Percentiles rank a stretch among this genome's conserved stretches.
Conservation (phyloP, 2,329 filamentous ascomycete genomes). For the Calonectria honghensis region DNA sequence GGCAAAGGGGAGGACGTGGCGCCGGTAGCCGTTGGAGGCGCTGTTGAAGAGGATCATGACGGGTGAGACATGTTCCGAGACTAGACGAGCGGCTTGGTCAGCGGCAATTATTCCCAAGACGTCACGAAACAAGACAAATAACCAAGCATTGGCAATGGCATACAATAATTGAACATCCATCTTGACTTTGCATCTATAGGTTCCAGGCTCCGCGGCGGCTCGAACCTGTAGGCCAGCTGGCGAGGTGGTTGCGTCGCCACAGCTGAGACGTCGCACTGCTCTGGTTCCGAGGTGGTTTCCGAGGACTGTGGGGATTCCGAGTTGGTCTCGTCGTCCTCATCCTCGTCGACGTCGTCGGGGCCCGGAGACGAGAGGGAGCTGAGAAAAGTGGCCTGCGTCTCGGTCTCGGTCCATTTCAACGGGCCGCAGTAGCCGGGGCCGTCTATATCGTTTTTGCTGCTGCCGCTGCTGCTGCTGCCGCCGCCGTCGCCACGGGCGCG, state of each 20-base stretch:
- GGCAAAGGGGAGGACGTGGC: slow-evolving; percentile 36
- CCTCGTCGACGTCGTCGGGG: background rate
- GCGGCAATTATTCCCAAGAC: background rate
- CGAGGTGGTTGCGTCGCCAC: background rate
- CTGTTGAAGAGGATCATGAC: slow-evolving; percentile 41
- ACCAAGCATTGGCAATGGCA: background rate
- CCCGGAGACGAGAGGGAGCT: background rate
- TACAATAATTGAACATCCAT: slow-evolving; percentile 44
- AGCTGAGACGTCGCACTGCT: background rate
- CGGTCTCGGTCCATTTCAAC: slow-evolving; percentile 30
- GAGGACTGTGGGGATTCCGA: slow-evolving; percentile 32
- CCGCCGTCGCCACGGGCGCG: background rate
- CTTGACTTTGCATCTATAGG: slow-evolving; percentile 36
- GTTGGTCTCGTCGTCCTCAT: slow-evolving; percentile 24
- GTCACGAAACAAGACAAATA: background rate
- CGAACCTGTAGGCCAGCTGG: background rate
- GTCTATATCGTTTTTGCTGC: background rate
- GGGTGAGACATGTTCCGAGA: slow-evolving; percentile 38
- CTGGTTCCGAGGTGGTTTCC: slow-evolving; percentile 33
- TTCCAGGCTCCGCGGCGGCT: slow-evolving; percentile 17
- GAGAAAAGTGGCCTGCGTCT: slow-evolving; percentile 1
- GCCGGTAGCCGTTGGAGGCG: slow-evolving; percentile 40
- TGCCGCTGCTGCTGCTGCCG: background rate
- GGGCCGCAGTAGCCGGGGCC: slow-evolving; percentile 30
- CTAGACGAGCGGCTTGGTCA: slow-evolving; percentile 11